Percentiles rank a stretch among this genome's conserved stretches.
phyloP scores from a whole-genome alignment of 1,284 basidiomycete species.

The Schizophyllum commune region DNA sequence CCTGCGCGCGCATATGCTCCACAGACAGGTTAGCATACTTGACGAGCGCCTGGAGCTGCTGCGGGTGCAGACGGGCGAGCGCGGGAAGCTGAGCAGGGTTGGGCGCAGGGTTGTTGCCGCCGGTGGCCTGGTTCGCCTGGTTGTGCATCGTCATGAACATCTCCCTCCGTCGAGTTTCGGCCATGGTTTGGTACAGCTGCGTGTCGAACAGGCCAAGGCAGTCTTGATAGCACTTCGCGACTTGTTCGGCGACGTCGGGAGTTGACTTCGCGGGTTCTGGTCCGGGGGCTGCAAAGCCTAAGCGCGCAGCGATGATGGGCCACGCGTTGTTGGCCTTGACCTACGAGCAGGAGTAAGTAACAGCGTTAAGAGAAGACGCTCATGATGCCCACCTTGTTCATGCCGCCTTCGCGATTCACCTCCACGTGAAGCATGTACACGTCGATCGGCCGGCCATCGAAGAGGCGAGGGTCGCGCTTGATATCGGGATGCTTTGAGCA shows the following conservation, averaged over 20 bases:
- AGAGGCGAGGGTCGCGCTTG: conserved; percentile 30
- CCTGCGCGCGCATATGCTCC: conserved; percentile 44
- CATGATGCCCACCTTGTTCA: conserved; percentile 31
- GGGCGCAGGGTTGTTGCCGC: background rate
- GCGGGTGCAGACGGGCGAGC: conserved; percentile 16
- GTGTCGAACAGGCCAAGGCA: conserved; percentile 51
- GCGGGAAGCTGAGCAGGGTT: conserved; percentile 7
- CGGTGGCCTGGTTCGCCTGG: background rate
- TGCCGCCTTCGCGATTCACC: conserved; percentile 52
- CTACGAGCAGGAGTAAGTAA: conserved; percentile 23
- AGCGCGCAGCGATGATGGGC: conserved; percentile 53
- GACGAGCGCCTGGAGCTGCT: conserved; percentile 34
- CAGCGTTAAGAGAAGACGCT: background rate
- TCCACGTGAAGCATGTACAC: conserved; percentile 46
- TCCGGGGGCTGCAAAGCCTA: conserved; percentile 52
- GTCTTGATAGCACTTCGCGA: conserved; percentile 53
- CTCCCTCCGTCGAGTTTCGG: conserved; percentile 22
- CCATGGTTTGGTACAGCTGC: conserved; percentile 35
- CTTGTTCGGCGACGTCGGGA: conserved; percentile 49
- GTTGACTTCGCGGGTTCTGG: conserved; percentile 49
- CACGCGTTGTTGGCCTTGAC: conserved; percentile 52
- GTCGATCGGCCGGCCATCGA: conserved; percentile 49
- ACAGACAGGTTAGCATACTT: conserved; percentile 34
- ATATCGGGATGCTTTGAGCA: conserved; percentile 28
- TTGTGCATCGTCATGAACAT: conserved; percentile 8